Conservation (phyloP, 2,329 filamentous ascomycete species). For the Penicillium brasilianum region DNA sequence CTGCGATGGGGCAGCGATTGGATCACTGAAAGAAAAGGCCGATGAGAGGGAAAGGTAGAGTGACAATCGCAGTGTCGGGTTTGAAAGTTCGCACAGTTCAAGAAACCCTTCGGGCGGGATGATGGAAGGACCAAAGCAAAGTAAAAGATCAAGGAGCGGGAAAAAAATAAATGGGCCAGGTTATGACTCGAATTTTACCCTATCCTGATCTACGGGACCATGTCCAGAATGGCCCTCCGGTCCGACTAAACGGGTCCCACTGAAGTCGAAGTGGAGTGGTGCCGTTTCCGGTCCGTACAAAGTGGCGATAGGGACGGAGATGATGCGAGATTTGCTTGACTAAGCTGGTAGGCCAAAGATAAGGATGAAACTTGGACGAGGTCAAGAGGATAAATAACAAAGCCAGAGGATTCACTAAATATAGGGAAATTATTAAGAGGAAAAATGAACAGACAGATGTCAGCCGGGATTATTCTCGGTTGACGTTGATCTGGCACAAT, state of each 20-base stretch:
- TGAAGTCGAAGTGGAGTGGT: conserved; percentile 24
- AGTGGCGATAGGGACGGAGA: conserved; percentile 31
- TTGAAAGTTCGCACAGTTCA: not conserved
- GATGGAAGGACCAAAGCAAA: not conserved
- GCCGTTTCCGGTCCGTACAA: conserved; percentile 39
- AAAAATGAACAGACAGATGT: not conserved
- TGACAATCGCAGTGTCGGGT: not conserved
- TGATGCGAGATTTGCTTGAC: conserved; percentile 30
- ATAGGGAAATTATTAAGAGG: not conserved
- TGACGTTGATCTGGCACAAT: conserved; percentile 10
- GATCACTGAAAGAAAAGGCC: conserved; percentile 1
- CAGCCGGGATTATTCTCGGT: not conserved
- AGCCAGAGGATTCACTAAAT: not conserved
- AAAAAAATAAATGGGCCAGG: conserved; percentile 21
- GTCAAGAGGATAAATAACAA: conserved; percentile 4
- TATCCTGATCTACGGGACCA: conserved; percentile 38
- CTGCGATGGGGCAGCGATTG: conserved; percentile 27
- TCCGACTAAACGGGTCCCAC: conserved; percentile 49
- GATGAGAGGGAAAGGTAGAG: not conserved
- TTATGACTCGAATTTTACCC: conserved; percentile 29
- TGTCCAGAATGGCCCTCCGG: conserved; percentile 53
- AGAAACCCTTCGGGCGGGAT: not conserved
- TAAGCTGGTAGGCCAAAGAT: conserved; percentile 21
- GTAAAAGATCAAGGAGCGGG: conserved; percentile 11
- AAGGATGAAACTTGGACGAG: not conserved